Conservation (phyloP, 805 yeast species). For the Candida easanensis region DNA sequence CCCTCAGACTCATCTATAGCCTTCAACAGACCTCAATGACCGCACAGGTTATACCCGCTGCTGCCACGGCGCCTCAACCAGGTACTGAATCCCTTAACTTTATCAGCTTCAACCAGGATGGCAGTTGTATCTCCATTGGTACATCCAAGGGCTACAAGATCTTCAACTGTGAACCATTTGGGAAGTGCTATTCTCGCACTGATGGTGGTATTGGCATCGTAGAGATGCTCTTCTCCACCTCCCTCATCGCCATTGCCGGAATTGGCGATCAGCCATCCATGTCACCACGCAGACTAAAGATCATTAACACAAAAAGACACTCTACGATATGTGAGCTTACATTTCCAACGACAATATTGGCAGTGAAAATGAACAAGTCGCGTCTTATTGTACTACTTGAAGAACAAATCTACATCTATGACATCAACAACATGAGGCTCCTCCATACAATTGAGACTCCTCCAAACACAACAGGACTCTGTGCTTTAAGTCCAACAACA, state of each 20-base stretch:
- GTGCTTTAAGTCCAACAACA: constrained; percentile 55
- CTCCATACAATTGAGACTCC: constrained; percentile 52
- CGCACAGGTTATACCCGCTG: not conserved
- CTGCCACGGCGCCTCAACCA: not conserved
- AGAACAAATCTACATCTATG: constrained; percentile 70
- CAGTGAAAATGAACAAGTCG: constrained; percentile 63
- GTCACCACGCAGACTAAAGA: constrained; percentile 78
- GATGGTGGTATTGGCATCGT: constrained; percentile 62
- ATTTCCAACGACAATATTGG: constrained; percentile 59
- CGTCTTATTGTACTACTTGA: constrained; percentile 58
- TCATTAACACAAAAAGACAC: constrained; percentile 72
- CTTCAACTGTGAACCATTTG: constrained; percentile 68
- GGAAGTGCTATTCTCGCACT: constrained; percentile 39
- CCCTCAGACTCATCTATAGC: not conserved
- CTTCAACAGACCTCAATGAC: not conserved
- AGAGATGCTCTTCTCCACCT: constrained; percentile 76
- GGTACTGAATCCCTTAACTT: constrained; percentile 35
- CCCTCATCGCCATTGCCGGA: constrained; percentile 70
- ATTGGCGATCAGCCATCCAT: constrained; percentile 62
- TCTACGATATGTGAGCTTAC: constrained; percentile 67
- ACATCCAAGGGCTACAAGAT: constrained; percentile 61
- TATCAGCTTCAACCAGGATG: constrained; percentile 73
- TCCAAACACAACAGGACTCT: constrained; percentile 51
- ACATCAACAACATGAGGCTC: constrained; percentile 65
- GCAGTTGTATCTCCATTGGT: constrained; percentile 68